Conservation (phyloP, 768 basidiomycete species). For the Terana coerulea region DNA sequence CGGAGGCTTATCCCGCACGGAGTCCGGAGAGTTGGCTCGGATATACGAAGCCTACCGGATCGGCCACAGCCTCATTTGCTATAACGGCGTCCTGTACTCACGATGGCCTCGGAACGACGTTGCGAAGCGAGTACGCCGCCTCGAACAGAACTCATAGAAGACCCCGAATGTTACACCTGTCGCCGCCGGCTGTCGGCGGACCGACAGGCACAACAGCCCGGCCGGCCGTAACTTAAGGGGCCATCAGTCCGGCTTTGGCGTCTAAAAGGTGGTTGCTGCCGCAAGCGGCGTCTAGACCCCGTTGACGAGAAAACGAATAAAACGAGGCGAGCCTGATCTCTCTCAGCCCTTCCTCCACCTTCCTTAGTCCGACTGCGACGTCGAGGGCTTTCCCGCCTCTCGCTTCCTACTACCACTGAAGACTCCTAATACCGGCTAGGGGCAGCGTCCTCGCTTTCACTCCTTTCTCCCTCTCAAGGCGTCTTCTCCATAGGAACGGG, state of each 20-base stretch:
- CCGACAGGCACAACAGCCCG: background rate
- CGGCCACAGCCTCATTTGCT: too few relatives aligned
- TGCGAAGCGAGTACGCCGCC: too few relatives aligned
- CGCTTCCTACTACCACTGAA: background rate
- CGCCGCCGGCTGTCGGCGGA: background rate
- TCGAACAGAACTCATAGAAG: too few relatives aligned
- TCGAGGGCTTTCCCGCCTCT: conserved; percentile 3
- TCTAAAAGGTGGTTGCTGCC: background rate
- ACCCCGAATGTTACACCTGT: too few relatives aligned
- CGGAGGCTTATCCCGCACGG: too few relatives aligned
- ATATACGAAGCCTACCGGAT: too few relatives aligned
- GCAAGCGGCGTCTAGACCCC: conserved; percentile 8
- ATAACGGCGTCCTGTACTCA: too few relatives aligned
- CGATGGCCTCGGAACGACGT: too few relatives aligned
- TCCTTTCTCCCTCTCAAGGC: conserved; percentile 1
- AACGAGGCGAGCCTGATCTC: conserved; percentile 3
- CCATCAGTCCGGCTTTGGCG: background rate
- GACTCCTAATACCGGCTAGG: background rate
- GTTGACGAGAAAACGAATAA: conserved; percentile 11
- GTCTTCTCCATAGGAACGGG: conserved; percentile 4
- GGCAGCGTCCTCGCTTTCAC: background rate
- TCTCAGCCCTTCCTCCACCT: conserved; percentile 8
- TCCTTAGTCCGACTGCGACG: conserved; percentile 8
- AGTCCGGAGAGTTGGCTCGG: too few relatives aligned
- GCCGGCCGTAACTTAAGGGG: conserved; percentile 4